phyloP scores from a whole-genome alignment of 2,329 filamentous ascomycete species.

The Capronia epimyces region DNA sequence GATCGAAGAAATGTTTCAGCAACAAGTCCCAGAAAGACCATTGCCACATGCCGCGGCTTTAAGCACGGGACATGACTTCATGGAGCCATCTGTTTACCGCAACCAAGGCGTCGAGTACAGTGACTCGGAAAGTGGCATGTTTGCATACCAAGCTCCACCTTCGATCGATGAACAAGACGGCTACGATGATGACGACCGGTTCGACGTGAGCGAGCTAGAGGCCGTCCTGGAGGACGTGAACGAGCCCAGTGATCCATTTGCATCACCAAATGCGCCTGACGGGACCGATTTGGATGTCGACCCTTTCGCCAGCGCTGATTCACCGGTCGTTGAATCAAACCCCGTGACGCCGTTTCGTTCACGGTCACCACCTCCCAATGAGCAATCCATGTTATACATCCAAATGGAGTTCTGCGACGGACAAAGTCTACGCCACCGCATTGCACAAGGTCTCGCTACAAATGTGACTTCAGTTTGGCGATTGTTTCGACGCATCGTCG shows the following conservation, averaged over 20 bases:
- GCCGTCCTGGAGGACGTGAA: conserved; percentile 11
- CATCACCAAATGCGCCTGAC: conserved; percentile 2
- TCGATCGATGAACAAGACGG: conserved; percentile 38
- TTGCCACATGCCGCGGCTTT: conserved; percentile 12
- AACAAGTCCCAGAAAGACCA: conserved; percentile 6
- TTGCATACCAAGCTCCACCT: conserved; percentile 29
- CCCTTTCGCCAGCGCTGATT: conserved; percentile 14
- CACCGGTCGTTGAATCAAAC: conserved; percentile 4
- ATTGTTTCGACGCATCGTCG: conserved; percentile 82
- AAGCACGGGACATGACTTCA: conserved; percentile 70
- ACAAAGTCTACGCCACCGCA: conserved; percentile 81
- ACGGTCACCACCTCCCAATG: conserved; percentile 9
- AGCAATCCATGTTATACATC: conserved; percentile 74
- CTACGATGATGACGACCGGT: conserved; percentile 41
- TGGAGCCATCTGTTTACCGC: conserved; percentile 75
- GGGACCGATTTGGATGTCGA: conserved; percentile 2
- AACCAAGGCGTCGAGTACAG: conserved; percentile 65
- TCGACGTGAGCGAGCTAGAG: conserved; percentile 21
- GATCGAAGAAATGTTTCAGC: conserved; percentile 7
- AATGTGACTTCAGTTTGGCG: conserved; percentile 79
- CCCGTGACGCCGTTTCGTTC: conserved; percentile 8
- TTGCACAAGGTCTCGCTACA: conserved; percentile 64
- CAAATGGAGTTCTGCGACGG: conserved; percentile 99
- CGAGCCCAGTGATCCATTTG: conserved; percentile 11
- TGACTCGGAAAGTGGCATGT: conserved; percentile 43